Evolutionary conservation across 2,329 filamentous ascomycete genomes (phyloP), one percentile per base, ranked within the genome.

Genomic region (Aspergillus sojae): DNA sequence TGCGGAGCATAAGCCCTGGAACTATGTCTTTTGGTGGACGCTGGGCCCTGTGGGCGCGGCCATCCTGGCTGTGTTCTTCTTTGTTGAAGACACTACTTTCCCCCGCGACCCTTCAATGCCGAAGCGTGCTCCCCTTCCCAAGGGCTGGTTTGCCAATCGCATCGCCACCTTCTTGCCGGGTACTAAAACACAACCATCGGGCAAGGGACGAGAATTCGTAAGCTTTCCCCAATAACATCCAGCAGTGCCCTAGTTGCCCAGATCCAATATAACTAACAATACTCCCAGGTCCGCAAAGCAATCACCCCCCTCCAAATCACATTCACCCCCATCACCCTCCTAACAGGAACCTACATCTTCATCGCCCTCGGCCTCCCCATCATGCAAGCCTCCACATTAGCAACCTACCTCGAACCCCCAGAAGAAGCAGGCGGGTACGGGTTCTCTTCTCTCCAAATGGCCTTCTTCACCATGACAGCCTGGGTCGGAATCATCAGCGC

Each of bases 11-110:
- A 67, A 62, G 0, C 74, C 75, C 21, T 82, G 78, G 72, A 74
- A 75, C 1, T 65, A 77, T 2, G 75, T 78, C 56, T 82, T 79
- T 66, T 82, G 80, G 80, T 82, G 79, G 78, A 78, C 76, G 1
- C 72, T 81, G n/a, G 78, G 72, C 4, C 63, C 80, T 1, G 67
- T 77, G 2, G 77, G 73, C 0, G 70, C 75, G 39, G 70, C 76
- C 1, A 67, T 76, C 21, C 66, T 81, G 4, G 62, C 75, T 1
- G 74, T 77, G 19, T 75, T 81, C 48, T 50, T 75, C 28, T 77
- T 79, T 50, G 70, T 80, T 9, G 77, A 81, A 63, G 79, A 81
- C 52, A 81, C 79, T 0, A 70, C 72, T 1, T 81, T 73, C 48
- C 70, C 75, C 21, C 72, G 77, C 10, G 65, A 63, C 14, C 43